Evolutionary conservation across 306 rosid genomes (phyloP).

Genomic region (Leucaena leucocephala): DNA sequence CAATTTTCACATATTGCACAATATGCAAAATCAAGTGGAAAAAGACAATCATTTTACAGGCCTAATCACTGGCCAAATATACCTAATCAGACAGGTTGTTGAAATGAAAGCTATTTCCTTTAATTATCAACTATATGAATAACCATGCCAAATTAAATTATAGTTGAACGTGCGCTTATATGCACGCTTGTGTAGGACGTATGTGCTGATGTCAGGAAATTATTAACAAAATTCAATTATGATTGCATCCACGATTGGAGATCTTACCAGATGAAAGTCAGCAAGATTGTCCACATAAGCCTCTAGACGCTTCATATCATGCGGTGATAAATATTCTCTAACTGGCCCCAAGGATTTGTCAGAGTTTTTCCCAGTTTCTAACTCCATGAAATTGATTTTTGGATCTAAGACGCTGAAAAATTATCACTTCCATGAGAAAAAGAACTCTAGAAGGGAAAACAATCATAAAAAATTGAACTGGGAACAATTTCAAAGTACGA

Average conservation of each 20-base stretch:
- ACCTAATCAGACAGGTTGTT: constrained; percentile 6
- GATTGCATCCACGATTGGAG: constrained; percentile 25
- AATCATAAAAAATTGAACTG: neutral
- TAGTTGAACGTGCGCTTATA: too few species aligned
- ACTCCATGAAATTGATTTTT: constrained; percentile 69
- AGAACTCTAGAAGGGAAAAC: neutral
- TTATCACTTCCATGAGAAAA: constrained; percentile 25
- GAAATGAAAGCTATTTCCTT: constrained; percentile 6
- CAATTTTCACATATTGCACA: neutral
- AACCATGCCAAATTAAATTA: neutral
- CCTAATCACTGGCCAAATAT: constrained; percentile 16
- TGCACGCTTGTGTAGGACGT: neutral
- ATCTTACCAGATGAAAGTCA: constrained; percentile 87
- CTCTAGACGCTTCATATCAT: constrained; percentile 92
- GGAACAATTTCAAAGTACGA: neutral
- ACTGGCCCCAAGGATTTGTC: constrained; percentile 59
- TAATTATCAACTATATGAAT: neutral
- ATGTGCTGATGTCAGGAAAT: neutral
- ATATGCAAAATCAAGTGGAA: constrained; percentile 21
- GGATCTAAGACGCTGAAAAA: constrained; percentile 86
- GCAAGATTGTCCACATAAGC: constrained; percentile 81
- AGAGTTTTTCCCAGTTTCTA: constrained; percentile 42
- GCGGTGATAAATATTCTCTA: constrained; percentile 62
- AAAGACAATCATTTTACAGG: constrained; percentile 3
- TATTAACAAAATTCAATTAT: neutral